A percentile compares a stretch with the other conserved stretches of the same genome.
phyloP scores from a whole-genome alignment of 208 protist species.

The Lotmaria passim region DNA sequence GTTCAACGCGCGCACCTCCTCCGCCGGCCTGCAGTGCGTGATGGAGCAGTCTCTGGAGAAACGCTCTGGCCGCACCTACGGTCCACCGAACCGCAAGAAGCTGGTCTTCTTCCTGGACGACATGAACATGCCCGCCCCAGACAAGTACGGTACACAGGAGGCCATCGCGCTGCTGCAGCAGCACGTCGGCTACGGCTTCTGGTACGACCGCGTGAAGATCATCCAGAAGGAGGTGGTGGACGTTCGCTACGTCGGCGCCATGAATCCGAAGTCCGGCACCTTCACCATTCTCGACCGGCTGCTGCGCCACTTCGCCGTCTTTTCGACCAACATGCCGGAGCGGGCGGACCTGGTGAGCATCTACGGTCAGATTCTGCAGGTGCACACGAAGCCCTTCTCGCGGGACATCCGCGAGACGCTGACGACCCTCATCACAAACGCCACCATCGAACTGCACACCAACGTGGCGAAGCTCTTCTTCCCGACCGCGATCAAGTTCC shows the following conservation, averaged over 20 bases:
- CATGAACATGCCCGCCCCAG: slow-evolving; percentile 98
- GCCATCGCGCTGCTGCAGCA: slow-evolving; percentile 97
- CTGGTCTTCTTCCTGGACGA: slow-evolving; percentile 98
- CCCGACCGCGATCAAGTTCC: slow-evolving; percentile 98
- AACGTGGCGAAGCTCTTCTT: slow-evolving; percentile 94
- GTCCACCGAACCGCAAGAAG: slow-evolving; percentile 96
- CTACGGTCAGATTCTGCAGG: slow-evolving; percentile 95
- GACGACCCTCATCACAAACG: slow-evolving; percentile 88
- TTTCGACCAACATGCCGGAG: slow-evolving; percentile 96
- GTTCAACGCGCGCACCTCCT: slow-evolving; percentile 96
- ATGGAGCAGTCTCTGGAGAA: slow-evolving; percentile 98
- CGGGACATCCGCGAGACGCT: slow-evolving; percentile 90
- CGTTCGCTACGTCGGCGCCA: slow-evolving; percentile 95
- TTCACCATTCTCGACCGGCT: slow-evolving; percentile 97
- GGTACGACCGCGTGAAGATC: slow-evolving; percentile 97
- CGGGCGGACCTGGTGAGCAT: slow-evolving; percentile 92
- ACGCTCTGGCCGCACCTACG: slow-evolving; percentile 95
- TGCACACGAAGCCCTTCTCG: slow-evolving; percentile 88
- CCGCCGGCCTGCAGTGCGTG: slow-evolving; percentile 93
- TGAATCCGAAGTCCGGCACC: slow-evolving; percentile 99
- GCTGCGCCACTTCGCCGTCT: slow-evolving; percentile 97
- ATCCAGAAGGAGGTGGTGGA: slow-evolving; percentile 96
- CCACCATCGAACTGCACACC: slow-evolving; percentile 93
- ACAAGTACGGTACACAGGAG: slow-evolving; percentile 98
- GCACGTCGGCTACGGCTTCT: slow-evolving; percentile 98